A percentile compares a stretch with the other conserved stretches of the same genome.
Evolutionary conservation across 106 monocot genomes (phyloP).

Genomic region (Gastrodia elata): DNA sequence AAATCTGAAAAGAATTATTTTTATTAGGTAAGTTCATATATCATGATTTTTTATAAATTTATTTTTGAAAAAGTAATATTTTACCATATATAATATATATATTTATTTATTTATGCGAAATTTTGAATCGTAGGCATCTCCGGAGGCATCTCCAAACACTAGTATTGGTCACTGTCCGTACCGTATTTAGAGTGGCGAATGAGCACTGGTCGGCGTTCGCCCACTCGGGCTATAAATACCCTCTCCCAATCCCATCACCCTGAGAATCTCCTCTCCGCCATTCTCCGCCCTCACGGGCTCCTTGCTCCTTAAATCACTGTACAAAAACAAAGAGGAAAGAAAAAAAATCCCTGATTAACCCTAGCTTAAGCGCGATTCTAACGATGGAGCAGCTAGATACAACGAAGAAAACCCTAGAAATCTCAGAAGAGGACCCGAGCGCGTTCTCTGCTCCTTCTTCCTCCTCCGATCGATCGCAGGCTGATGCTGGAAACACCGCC

Average conservation of each 20-base stretch:
- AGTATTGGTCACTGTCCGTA: no score
- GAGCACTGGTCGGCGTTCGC: not conserved
- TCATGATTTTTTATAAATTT: no score
- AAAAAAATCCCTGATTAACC: slow-evolving; percentile 8
- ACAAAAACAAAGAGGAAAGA: no score
- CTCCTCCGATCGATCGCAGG: slow-evolving; percentile 2
- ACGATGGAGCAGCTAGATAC: slow-evolving; percentile 3
- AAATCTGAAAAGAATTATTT: no score
- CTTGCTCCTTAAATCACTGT: not conserved
- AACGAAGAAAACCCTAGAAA: not conserved
- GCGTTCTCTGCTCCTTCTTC: not conserved
- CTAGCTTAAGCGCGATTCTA: slow-evolving; percentile 7
- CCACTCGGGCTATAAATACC: not conserved
- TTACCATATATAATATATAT: no score
- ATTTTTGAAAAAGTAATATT: no score
- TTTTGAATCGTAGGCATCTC: no score
- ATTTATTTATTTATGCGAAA: no score
- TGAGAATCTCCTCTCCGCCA: slow-evolving; percentile 19
- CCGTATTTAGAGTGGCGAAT: not conserved
- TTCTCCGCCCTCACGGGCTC: slow-evolving; percentile 25
- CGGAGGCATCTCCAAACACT: no score
- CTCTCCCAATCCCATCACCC: not conserved
- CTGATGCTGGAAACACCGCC: not conserved
- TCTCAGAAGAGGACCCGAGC: not conserved
- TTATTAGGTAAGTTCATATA: no score